phyloP scores from a whole-genome alignment of 2,329 filamentous ascomycete genomes.

The Talaromyces sp. region DNA sequence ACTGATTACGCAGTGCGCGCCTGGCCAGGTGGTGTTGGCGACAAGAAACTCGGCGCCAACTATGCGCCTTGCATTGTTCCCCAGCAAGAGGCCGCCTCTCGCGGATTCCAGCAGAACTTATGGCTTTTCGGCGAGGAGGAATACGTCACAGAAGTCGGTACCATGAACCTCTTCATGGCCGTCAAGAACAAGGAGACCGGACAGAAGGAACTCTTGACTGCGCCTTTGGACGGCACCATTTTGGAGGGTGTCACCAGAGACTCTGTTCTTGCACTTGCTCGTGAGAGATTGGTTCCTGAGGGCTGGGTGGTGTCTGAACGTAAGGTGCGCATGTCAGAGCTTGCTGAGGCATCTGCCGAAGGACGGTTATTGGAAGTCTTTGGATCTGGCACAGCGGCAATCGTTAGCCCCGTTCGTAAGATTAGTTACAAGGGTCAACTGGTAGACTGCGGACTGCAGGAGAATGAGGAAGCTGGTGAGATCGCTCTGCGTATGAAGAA shows the following conservation, averaged over 20 bases:
- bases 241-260: conserved; percentile 92
- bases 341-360: conserved; percentile 74
- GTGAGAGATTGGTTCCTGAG: conserved; percentile 73
- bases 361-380: conserved; percentile 90
- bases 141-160: conserved; percentile 93
- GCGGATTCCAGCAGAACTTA: conserved; percentile 95
- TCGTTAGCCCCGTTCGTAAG: conserved; percentile 82
- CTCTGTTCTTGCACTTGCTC: conserved; percentile 78
- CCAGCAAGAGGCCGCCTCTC: conserved; percentile 81
- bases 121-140: conserved; percentile 97
- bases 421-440: conserved; percentile 83
- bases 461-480: conserved; percentile 79
- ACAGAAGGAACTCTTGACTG: conserved; percentile 88
- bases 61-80: conserved; percentile 99
- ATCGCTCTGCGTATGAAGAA: conserved; percentile 83
- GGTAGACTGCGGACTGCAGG: conserved; percentile 76
- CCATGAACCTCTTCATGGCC: conserved; percentile 96
- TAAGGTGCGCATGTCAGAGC: conserved; percentile 85
- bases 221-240: conserved; percentile 92
- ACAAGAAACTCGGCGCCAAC: conserved; percentile 98
- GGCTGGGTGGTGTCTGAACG: conserved; percentile 87
- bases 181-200: conserved; percentile 81
- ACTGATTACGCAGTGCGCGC: conserved; percentile 95
- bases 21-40: conserved; percentile 94
- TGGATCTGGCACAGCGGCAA: conserved; percentile 86